Percentiles rank a stretch among this genome's conserved stretches.
These are phyloP conservation scores for Talaromyces pinophilus DNA, from an alignment of 2,329 filamentous ascomycete genomes.

Conservation along the genomic window DNA sequence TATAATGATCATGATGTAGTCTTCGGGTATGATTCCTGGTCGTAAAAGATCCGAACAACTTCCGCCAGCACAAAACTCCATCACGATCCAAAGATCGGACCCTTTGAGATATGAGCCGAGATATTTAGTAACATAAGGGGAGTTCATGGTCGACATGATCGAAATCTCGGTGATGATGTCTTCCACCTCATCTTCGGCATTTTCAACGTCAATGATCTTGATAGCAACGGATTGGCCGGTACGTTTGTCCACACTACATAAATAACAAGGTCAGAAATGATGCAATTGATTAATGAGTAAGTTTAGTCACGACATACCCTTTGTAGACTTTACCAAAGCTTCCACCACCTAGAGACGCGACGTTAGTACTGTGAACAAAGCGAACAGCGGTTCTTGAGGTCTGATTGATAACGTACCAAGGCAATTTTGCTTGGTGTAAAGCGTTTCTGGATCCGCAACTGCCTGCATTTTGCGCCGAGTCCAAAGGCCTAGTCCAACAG, in stretches of 20 bases:
- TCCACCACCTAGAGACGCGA: constrained; percentile 68
- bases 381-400: not conserved
- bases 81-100: constrained; percentile 97
- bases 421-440: constrained; percentile 92
- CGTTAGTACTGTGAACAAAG: not conserved
- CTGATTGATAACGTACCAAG: constrained; percentile 61
- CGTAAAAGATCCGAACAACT: constrained; percentile 97
- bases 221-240: constrained; percentile 94
- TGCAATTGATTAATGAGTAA: constrained; percentile 1
- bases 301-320: constrained; percentile 60
- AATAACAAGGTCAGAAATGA: constrained; percentile 10
- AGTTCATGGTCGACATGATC: constrained; percentile 93
- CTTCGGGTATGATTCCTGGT: constrained; percentile 84
- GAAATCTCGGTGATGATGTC: constrained; percentile 99
- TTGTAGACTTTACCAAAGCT: constrained; percentile 99
- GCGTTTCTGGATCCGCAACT: constrained; percentile 76
- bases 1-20: constrained; percentile 95
- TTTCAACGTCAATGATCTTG: constrained; percentile 98
- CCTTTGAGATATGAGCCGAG: constrained; percentile 96
- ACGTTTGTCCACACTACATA: constrained; percentile 77
- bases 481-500: not conserved
- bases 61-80: constrained; percentile 97
- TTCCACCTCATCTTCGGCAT: constrained; percentile 97
- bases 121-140: constrained; percentile 95
- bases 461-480: constrained; percentile 46